Evolutionary conservation across 192 early-diverging fungal species (phyloP).

Genomic region (Podila minutissima): DNA sequence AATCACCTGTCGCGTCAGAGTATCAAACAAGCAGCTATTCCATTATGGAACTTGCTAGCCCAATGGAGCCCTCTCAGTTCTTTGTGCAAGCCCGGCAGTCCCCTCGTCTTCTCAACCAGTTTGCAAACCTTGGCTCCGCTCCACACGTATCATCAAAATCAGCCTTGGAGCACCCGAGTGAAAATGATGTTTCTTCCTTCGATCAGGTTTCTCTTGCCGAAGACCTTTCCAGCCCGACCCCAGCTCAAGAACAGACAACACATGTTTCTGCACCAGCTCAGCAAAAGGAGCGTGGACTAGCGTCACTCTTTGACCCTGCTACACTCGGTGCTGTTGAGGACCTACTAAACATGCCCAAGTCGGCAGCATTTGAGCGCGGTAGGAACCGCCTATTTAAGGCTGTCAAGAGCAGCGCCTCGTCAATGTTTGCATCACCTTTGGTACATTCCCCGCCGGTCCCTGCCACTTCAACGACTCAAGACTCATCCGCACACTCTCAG

Average conservation of each 20-base stretch:
- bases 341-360: constrained; percentile 44
- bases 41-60: constrained; percentile 25
- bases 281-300: constrained; percentile 22
- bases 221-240: neutral
- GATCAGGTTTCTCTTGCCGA: constrained; percentile 41
- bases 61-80: constrained; percentile 12
- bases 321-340: constrained; percentile 45
- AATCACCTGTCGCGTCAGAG: neutral
- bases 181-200: constrained; percentile 10
- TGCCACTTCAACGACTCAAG: neutral
- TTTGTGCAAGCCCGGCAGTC: constrained; percentile 22
- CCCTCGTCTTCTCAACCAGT: constrained; percentile 4
- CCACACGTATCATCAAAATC: neutral
- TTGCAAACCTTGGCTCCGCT: neutral
- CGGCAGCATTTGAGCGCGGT: constrained; percentile 44
- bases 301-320: constrained; percentile 26
- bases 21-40: constrained; percentile 27
- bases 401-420: constrained; percentile 36
- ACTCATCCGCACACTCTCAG: neutral
- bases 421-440: constrained; percentile 29
- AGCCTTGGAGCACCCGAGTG: neutral
- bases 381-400: constrained; percentile 42
- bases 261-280: neutral
- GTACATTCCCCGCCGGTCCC: constrained; percentile 3
- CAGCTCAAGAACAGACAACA: neutral